Conservation (phyloP, 306 rosid species). For the Hippophae rhamnoides region DNA sequence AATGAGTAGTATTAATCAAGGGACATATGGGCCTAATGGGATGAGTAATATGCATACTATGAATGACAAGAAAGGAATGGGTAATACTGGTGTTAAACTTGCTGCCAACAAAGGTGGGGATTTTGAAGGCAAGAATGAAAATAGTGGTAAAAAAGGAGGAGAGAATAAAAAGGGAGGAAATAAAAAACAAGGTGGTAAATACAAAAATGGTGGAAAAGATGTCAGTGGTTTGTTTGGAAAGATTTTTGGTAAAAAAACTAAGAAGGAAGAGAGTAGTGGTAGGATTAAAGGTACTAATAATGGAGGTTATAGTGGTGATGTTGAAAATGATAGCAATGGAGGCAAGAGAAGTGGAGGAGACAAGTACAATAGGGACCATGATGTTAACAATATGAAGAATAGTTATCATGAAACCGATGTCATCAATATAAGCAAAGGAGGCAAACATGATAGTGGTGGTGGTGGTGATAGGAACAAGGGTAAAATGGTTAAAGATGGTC, state of each 20-base stretch:
- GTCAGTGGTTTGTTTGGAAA: constrained; percentile 13
- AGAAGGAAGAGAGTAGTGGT: neutral
- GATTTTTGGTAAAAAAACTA: constrained; percentile 21
- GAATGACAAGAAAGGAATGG: constrained; percentile 38
- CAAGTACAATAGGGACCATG: constrained; percentile 18
- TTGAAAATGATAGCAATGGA: constrained; percentile 45
- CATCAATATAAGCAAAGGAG: constrained; percentile 33
- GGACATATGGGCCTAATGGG: constrained; percentile 44
- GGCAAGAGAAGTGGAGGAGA: constrained; percentile 29
- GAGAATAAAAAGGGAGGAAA: constrained; percentile 40
- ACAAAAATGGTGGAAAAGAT: constrained; percentile 19
- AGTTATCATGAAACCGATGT: constrained; percentile 47
- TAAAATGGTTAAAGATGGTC: neutral
- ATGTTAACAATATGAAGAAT: constrained; percentile 27
- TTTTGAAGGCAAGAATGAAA: constrained; percentile 42
- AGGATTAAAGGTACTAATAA: constrained; percentile 12
- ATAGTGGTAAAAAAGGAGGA: constrained; percentile 35
- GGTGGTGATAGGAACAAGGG: constrained; percentile 2
- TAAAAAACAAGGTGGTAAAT: constrained; percentile 28
- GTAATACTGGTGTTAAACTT: constrained; percentile 23
- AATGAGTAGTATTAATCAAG: constrained; percentile 33
- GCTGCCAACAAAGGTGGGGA: constrained; percentile 58
- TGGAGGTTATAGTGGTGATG: constrained; percentile 33
- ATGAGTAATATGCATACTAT: constrained; percentile 42
- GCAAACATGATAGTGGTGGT: constrained; percentile 26